Base-by-base conservation (phyloP, 208 protist genomes). In the Willaertia magna region DNA sequence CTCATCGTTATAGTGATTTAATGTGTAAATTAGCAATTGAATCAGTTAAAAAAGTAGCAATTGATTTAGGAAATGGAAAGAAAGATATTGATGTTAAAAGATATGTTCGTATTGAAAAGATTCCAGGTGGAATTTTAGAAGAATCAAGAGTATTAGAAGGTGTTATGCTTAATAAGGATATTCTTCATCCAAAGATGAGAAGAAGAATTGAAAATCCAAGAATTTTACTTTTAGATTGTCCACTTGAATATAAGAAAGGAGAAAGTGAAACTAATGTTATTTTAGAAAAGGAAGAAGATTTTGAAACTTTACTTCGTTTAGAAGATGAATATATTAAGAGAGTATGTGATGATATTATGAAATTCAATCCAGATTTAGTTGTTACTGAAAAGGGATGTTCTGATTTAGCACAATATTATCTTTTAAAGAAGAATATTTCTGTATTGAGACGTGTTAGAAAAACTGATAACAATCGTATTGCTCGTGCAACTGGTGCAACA, bases 151-250 rank as follows among this genome's bases (percentile, higher is more conserved):
- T 99, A 83, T 92, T 99, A 34, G 92, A 95, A 79, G 99, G 99
- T 76, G 97, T 99, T 34, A 98, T 99, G 93, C 93, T 99, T 84
- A 99, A 99, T 92, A 99, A 99, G 93, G 98, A 99, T 88, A 94
- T 99, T 88, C 97, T 98, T 30, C 98, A 99, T 92, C 90, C 96
- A 12, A 98, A 98, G 90, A 99, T 99, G 98, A 92, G 93, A 74
- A 85, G 84, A 85, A 86, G 89, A 59, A 99, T 99, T 88, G 95
- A 98, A 87, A 98, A 99, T 89, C 98, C 99, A 51, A 92, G 98
- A 87, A 96, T 99, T 59, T 74, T 99, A 0, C 93, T 99, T 22
- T 94, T 99, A 34, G 98, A 99, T 88, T 99, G 95, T 92, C 91
- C 96, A 2, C 91, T 99, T 20, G 98, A 99, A 93, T 99, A 99